Base-by-base conservation (phyloP, 495 filamentous ascomycete species). In the Umbilicaria muhlenbergii region DNA sequence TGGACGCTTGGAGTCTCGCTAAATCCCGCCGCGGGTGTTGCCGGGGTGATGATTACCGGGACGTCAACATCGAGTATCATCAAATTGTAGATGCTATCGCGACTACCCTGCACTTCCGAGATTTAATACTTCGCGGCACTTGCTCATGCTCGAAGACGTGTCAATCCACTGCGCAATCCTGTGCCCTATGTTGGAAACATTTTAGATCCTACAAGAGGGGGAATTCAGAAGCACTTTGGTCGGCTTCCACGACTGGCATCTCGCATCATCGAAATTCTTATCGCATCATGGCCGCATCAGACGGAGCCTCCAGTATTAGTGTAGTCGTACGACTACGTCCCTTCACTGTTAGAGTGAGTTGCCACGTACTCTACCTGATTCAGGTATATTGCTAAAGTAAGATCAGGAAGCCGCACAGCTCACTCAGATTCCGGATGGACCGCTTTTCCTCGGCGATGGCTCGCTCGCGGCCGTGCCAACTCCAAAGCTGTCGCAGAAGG, bases 361-460 rank as follows among this genome's bases (percentile, higher is more conserved):
- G 44, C 59, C 43, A 57, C 56, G 38, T 13, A 46, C 44, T 16
- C 15, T 14, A 33, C 5, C 13, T 16, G 7, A 42, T 10, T 18
- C 11, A 16, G 44, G 36, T 40, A 81, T 77, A 67, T 74, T 28
- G 24, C 24, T 28, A 28, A 28, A 7, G 24, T 6, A 28, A 1
- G 8, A 5, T 36, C 62, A 75, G 51, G 77, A 81, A 59, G 77
- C 77, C 39, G 77, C 77, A 21, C 77, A 81, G 51, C 55, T 81
- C 40, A 73, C 82, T 34, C 80, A 77, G 59, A 76, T 68, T 52
- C 88, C 96, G 47, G 91, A 96, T 62, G 75, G 79, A 33, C 85
- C 87, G 1, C 61, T 93, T 28, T 96, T 99, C 60, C 77, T 99
- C 19, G 91, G 91, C 37, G 91, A 96, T 56, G 91, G 91, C 15